Evolutionary conservation across 345 rosid species (phyloP), one percentile per base, ranked within the genome.

Genomic region (Lepidium aucheri): DNA sequence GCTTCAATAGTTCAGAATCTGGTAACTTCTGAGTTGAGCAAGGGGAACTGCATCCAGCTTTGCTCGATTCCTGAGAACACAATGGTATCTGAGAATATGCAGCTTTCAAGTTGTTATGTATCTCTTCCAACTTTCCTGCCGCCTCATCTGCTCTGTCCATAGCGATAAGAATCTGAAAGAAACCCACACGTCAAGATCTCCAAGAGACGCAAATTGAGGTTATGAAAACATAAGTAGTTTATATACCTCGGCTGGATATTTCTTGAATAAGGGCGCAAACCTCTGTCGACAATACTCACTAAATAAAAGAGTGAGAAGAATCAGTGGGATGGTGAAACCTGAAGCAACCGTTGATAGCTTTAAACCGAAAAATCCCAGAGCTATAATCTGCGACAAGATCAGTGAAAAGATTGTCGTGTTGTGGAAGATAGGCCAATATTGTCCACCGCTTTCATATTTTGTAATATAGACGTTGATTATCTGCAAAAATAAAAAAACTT

Each of bases 371-470:
- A 94, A 86, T 14, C 93, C 96, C 38, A 94, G 75, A 28, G 96
- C 96, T 62, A 85, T 94, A 30, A 86, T 51, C 77, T 94, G 99
- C 0, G 85, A 82, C 80, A 94, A 78, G 65, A 90, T 85, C 74
- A 90, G 73, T 9, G 97, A 86, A 78, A 89, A 87, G 79, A 94
- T 82, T 43, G 86, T 84, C n/a, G 96, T 80, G 76, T 82, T 94
- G 77, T 94, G 96, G 41, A 78, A 83, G 22, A 91, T 53, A 36
- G 97, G 97, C 99, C 99, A 90, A 60, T 80, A 86, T 32, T 59
- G 86, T 61, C 99, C 99, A 52, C 95, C 87, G 17, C 86, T 83
- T 78, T 94, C 93, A 57, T 90, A 90, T 59, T 77, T 88, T 41
- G 77, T 30, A 7, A 81, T 50, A 43, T 94, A 94, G 7, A 90